Base-by-base conservation (phyloP, 768 basidiomycete genomes). In the Boletales sp. region DNA sequence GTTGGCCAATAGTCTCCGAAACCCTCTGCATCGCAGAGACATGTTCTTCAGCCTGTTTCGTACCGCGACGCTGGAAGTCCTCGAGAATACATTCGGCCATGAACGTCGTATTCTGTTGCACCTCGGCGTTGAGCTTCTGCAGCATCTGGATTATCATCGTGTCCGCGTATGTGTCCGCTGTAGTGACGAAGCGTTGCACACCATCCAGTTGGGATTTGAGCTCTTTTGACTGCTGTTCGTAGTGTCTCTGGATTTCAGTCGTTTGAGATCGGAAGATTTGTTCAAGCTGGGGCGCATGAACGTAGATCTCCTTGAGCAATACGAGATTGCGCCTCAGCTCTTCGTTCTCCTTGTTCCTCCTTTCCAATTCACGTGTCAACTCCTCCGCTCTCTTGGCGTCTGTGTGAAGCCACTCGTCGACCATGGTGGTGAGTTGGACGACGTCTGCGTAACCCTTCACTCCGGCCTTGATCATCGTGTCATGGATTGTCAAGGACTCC, bases 81-180 rank as follows among this genome's bases (percentile, higher is more conserved):
- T 44, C 13, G 31, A 32, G 9, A 1, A 57, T 37, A 4, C 3
- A 9, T 13, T 57, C 55, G 1, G 56, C 56, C 21, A 57, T 58
- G 10, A 50, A 18, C 1, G 35, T 45, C 1, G 56, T 45, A 12
- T n/a, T 50, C 33, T 50, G 48, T 17, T 54, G 56, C 19, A 58
- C 40, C 48, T 54, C 57, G 8, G 48, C 43, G 21, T 58, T 57
- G 17, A 57, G 56, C 30, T 48, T 54, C 40, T 40, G 49, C 14
- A 58, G 33, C 32, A 35, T 40, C 42, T 44, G 30, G 19, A 41
- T 17, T n/a, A 58, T 33, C 35, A 12, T n/a, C 30, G 40, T 14
- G n/a, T 58, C 56, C 13, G 56, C 28, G 10, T 49, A 37, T 8
- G 21, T 44, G 30, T 57, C 50, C n/a, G 50, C 48, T 5, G 43